phyloP scores from a whole-genome alignment of 2,329 filamentous ascomycete species.

The Diaporthe australafricana region DNA sequence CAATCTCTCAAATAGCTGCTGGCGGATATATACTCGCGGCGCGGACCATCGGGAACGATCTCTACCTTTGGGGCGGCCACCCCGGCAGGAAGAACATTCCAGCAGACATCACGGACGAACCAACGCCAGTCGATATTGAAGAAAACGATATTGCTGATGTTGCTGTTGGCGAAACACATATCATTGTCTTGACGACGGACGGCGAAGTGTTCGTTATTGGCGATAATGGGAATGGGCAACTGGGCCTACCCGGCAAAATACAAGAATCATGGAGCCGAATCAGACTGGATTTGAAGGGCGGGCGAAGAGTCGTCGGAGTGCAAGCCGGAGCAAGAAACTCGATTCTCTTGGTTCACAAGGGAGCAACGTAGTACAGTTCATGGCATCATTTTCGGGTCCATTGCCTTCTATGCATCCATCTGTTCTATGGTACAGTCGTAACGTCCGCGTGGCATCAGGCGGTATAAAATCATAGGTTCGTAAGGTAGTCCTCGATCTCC shows the following conservation, averaged over 20 bases:
- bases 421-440: conserved; percentile 54
- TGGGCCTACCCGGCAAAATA: conserved; percentile 56
- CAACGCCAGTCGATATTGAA: conserved; percentile 59
- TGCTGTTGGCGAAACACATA: conserved; percentile 68
- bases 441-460: conserved; percentile 39
- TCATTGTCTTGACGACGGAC: conserved; percentile 64
- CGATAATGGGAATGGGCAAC: conserved; percentile 68
- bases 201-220: conserved; percentile 67
- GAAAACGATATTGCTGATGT: conserved; percentile 67
- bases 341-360: conserved; percentile 55
- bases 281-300: conserved; percentile 43
- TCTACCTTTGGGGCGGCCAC: conserved; percentile 72
- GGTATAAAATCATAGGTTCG: conserved; percentile 80
- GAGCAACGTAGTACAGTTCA: conserved; percentile 34
- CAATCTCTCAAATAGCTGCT: conserved; percentile 64
- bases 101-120: conserved; percentile 44
- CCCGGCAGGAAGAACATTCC: conserved; percentile 49
- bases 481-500: conserved; percentile 99
- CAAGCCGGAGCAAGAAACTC: conserved; percentile 61
- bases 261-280: conserved; percentile 51
- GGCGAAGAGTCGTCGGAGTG: conserved; percentile 53
- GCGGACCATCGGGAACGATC: conserved; percentile 65
- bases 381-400: conserved; percentile 37
- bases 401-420: conserved; percentile 46
- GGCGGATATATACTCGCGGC: conserved; percentile 70